A percentile compares a stretch with the other conserved stretches of the same genome.
Conservation (phyloP, 805 yeast species). For the Kluyveromyces aestuarii region DNA sequence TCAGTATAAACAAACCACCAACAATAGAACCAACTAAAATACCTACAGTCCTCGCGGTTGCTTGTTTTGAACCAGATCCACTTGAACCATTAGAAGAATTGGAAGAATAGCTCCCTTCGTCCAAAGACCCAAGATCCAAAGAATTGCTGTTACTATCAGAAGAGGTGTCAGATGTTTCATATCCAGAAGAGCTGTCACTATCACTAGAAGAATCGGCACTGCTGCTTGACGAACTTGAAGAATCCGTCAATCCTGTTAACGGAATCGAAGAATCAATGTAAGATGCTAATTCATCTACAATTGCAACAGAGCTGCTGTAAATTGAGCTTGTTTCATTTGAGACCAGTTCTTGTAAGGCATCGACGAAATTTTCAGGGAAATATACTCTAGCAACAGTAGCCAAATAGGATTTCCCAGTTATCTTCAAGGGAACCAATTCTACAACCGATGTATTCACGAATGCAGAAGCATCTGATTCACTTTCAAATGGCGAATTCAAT, state of each 20-base stretch:
- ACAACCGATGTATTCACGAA: slow-evolving; percentile 52
- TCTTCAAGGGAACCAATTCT: slow-evolving; percentile 67
- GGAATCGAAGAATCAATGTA: slow-evolving; percentile 51
- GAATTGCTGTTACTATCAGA: slow-evolving; percentile 13
- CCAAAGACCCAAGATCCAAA: slow-evolving; percentile 1
- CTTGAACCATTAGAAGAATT: neutral
- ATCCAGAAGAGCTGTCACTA: slow-evolving; percentile 5
- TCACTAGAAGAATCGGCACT: slow-evolving; percentile 33
- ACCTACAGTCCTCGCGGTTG: slow-evolving; percentile 26
- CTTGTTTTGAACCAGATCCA: neutral
- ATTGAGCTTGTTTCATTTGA: slow-evolving; percentile 48
- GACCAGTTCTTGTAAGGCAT: slow-evolving; percentile 41
- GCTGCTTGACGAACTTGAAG: slow-evolving; percentile 70
- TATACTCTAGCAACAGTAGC: slow-evolving; percentile 85
- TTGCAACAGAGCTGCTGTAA: slow-evolving; percentile 48
- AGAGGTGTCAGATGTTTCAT: slow-evolving; percentile 5
- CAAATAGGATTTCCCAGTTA: slow-evolving; percentile 47
- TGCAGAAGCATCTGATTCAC: slow-evolving; percentile 5
- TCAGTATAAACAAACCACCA: slow-evolving; percentile 71
- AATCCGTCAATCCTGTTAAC: slow-evolving; percentile 40
- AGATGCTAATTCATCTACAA: slow-evolving; percentile 48
- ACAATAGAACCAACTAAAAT: slow-evolving; percentile 69
- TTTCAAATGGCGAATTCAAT: slow-evolving; percentile 51
- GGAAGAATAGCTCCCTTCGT: neutral
- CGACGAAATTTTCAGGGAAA: slow-evolving; percentile 51